Evolutionary conservation across 2,329 filamentous ascomycete genomes (phyloP), one percentile per base, ranked within the genome.

Genomic region (Aspergillus pseudoviridinutans): DNA sequence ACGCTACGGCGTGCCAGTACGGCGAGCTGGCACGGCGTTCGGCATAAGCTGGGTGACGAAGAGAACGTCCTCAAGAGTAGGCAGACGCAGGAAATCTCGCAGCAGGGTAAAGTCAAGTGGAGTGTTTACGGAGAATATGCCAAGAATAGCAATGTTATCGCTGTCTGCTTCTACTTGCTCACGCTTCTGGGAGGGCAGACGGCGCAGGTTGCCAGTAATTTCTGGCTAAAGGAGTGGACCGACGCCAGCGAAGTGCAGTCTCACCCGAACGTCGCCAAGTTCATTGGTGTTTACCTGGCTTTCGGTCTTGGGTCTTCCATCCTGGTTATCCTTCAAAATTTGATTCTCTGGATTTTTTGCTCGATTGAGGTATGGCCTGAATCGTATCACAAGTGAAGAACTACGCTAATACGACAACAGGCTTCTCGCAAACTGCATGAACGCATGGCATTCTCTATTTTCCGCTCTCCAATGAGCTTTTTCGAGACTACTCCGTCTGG

Each of bases 101-200:
- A 99, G 74, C 92, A 99, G 77, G 94, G 94, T 68, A 97, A 97
- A 73, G 94, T 99, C 66, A 97, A 97, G 75, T 97, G 94, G 92
- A 84, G 87, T 63, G 93, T 99, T 28, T 99, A 99, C 71, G 80
- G 82, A 20, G 92, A 97, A 76, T 99, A 99, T 69, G 95, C 94
- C 56, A 96, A 91, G 77, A 91, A 91, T 58, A 97, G 91, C 79
- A 97, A 97, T 72, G 76, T 97, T 17, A 79, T 84, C 56, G 95
- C 94, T 12, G 94, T 99, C 8, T 75, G 76, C 17, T 80, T 97
- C 64, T 99, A 97, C 74, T 68, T 96, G 17, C 49, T 88, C 47
- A 86, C 91, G 54, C 81, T 97, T 49, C 67, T 97, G 58, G 86
- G 87, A 28, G 87, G 91, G 8, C 93, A 99, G 77, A 88, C 88